Base-by-base conservation (phyloP, 2,329 filamentous ascomycete species). In the Onygenales sp. region DNA sequence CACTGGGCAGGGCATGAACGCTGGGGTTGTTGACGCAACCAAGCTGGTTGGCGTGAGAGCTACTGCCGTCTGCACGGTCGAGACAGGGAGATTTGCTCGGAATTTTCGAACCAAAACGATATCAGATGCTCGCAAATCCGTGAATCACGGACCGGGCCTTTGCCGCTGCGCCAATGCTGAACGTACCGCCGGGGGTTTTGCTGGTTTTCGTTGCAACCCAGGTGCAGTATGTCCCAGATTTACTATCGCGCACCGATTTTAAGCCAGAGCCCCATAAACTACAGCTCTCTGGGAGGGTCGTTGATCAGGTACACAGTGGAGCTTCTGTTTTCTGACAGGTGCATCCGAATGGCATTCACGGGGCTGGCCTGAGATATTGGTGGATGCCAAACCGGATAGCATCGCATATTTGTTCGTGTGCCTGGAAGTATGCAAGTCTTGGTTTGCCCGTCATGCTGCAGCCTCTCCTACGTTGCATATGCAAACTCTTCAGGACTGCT, bases 1-100 rank as follows among this genome's bases (percentile, higher is more conserved):
- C 79, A 81, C 59, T 2, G 80, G 77, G 0, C 79, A 81, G 59
- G 80, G 80, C 1, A 78, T 82, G 75, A 82, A 82, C 59, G 77
- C 77, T 0, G 78, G 78, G 0, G 71, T 82, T 17, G 74, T 77
- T 27, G 78, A 81, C 53, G 73, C 76, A 0, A 68, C 76, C 33
- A 81, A 81, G 53, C 36, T 49, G 17, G 21, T 66, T 82, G 0
- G 75, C 73, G 21, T 81, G 78, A 78, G 81, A 81, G 58, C 66
- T 82, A 2, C 71, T 75, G 66, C 72, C 1, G 75, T 75, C 3
- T 78, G 1, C 67, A 68, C n/a, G 64, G 69, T 6, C 55, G 66
- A 2, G 69, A 1, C 64, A 63, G 9, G 62, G 72, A 8, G 58
- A 64, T 0, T 64, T 81, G 1, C 66, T 82, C 0, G 66, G 76